Percentiles rank a stretch among this genome's conserved stretches.
phyloP scores from a whole-genome alignment of 2,329 filamentous ascomycete species.

The Trichoderma sp. region DNA sequence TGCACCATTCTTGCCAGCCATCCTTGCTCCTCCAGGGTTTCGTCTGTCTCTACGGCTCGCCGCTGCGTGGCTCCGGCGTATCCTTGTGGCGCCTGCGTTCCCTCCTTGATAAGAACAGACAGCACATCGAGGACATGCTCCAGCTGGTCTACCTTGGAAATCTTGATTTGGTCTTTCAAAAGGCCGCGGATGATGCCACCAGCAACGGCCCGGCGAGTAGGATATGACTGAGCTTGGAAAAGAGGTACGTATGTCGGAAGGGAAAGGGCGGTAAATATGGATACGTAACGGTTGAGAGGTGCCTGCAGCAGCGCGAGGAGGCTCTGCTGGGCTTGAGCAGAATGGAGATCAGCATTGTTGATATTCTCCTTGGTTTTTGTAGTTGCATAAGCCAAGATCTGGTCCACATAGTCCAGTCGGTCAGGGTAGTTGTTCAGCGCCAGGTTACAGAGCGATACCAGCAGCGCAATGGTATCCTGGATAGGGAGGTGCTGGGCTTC shows the following conservation, averaged over 20 bases:
- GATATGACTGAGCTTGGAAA: conserved; percentile 87
- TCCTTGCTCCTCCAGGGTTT: conserved; percentile 96
- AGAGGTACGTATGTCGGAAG: conserved; percentile 90
- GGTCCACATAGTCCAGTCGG: conserved; percentile 89
- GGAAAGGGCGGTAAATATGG: conserved; percentile 92
- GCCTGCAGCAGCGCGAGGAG: conserved; percentile 87
- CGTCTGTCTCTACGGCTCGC: conserved; percentile 80
- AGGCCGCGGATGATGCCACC: conserved; percentile 81
- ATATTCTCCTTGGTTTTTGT: conserved; percentile 83
- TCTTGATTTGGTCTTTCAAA: conserved; percentile 76
- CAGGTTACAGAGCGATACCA: conserved; percentile 91
- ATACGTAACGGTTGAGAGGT: conserved; percentile 84
- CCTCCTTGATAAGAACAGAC: conserved; percentile 90
- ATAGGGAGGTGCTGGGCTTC: conserved; percentile 88
- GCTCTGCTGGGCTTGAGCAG: conserved; percentile 80
- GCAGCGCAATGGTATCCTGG: conserved; percentile 87
- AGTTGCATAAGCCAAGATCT: conserved; percentile 84
- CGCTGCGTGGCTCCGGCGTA: conserved; percentile 80
- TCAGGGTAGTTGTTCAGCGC: conserved; percentile 95
- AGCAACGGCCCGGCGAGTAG: conserved; percentile 84
- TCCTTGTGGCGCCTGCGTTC: conserved; percentile 75
- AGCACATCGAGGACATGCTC: conserved; percentile 87
- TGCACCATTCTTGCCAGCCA: conserved; percentile 94
- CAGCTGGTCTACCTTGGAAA: conserved; percentile 73
- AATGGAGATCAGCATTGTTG: conserved; percentile 94